phyloP scores from a whole-genome alignment of 495 filamentous ascomycete species.

The Poronia punctata region DNA sequence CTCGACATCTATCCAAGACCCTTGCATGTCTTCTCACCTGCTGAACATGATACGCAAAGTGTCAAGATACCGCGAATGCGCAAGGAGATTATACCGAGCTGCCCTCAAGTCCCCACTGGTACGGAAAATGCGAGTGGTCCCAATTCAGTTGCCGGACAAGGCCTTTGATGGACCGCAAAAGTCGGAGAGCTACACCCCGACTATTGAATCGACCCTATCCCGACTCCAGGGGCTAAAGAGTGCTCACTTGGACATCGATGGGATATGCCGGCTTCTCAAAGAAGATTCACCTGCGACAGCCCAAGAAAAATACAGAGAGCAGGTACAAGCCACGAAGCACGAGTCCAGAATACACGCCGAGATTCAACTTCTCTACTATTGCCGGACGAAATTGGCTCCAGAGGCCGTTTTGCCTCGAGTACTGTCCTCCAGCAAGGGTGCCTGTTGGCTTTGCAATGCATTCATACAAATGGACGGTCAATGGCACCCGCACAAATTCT shows the following conservation, averaged over 20 bases:
- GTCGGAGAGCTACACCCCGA: slow-evolving; percentile 3
- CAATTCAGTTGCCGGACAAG: slow-evolving; percentile 17
- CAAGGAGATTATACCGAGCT: slow-evolving; percentile 21
- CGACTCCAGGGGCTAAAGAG: slow-evolving; percentile 6
- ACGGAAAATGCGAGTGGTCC: slow-evolving; percentile 17
- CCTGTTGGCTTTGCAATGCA: slow-evolving; percentile 43
- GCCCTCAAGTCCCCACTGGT: slow-evolving; percentile 23
- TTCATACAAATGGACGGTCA: slow-evolving; percentile 35
- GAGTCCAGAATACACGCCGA: slow-evolving; percentile 43
- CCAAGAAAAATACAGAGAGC: slow-evolving; percentile 12
- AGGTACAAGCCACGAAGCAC: slow-evolving; percentile 13
- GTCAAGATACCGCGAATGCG: slow-evolving; percentile 28
- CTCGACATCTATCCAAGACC: slow-evolving; percentile 4
- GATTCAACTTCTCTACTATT: slow-evolving; percentile 41
- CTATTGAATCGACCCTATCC: slow-evolving; percentile 12
- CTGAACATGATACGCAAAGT: slow-evolving; percentile 27
- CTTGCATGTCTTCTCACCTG: slow-evolving; percentile 12
- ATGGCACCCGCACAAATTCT: no score
- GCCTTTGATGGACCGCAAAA: slow-evolving; percentile 14
- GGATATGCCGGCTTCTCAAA: slow-evolving; percentile 7
- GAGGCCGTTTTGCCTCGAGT: slow-evolving; percentile 29
- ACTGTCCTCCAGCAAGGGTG: slow-evolving; percentile 43
- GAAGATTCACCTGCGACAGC: slow-evolving; percentile 9
- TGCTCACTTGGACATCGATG: slow-evolving; percentile 1
- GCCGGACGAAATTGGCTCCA: slow-evolving; percentile 19